phyloP scores from a whole-genome alignment of 768 basidiomycete species.

The Ephemerocybe angulata region DNA sequence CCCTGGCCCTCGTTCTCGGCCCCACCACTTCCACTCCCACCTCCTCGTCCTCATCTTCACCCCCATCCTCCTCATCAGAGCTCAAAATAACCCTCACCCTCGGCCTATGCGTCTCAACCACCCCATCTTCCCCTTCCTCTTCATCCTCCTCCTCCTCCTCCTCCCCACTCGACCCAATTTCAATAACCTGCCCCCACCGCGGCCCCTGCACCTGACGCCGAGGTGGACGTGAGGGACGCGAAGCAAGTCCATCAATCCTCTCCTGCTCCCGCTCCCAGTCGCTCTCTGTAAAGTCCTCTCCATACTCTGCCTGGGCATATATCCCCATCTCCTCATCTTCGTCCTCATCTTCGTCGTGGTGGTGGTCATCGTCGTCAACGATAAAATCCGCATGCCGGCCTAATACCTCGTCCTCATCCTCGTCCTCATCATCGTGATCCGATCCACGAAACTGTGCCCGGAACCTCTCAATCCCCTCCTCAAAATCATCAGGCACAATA shows the following conservation, averaged over 20 bases:
- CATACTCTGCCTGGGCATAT: background rate
- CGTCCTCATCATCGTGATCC: slow-evolving; percentile 6
- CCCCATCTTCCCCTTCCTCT: slow-evolving; percentile 11
- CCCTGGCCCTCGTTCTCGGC: too few species aligned
- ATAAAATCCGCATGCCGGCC: slow-evolving; percentile 1
- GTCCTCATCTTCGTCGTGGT: slow-evolving; percentile 2
- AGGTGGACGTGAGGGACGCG: too few species aligned
- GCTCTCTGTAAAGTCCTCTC: background rate
- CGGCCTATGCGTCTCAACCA: background rate
- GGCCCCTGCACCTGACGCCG: background rate
- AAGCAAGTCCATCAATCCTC: too few species aligned
- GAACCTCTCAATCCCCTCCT: too few species aligned
- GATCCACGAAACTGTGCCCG: background rate
- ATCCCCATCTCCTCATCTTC: background rate
- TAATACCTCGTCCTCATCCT: slow-evolving; percentile 4
- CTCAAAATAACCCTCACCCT: slow-evolving; percentile 16
- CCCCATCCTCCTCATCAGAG: slow-evolving; percentile 29
- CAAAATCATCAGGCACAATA: too few species aligned
- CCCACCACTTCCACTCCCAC: background rate
- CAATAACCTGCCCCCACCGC: background rate
- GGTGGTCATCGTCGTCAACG: slow-evolving; percentile 1
- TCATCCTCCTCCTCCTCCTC: slow-evolving; percentile 11
- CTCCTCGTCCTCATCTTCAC: slow-evolving; percentile 2
- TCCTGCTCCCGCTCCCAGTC: background rate
- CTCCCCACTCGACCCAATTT: background rate